These are phyloP conservation scores for Phoma sp. DNA, from an alignment of 2,329 filamentous ascomycete species.

Conservation along the genomic window DNA sequence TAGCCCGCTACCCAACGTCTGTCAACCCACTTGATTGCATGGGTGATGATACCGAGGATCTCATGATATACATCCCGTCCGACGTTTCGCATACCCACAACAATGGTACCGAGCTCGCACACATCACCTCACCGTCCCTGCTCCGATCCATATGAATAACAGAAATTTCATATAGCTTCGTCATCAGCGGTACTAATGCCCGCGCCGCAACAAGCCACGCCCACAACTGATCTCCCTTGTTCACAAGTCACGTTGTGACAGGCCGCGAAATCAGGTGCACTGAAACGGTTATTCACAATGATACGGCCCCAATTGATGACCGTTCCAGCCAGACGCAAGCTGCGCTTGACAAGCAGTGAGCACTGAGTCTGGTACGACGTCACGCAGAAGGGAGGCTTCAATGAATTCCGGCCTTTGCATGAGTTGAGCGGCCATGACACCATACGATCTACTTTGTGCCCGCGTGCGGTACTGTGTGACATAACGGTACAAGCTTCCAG, in stretches of 20 bases:
- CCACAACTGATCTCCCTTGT: too few relatives aligned
- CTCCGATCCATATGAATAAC: neutral
- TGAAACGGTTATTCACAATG: too few relatives aligned
- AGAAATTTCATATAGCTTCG: neutral
- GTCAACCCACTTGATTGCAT: neutral
- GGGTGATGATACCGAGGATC: neutral
- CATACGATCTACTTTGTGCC: neutral
- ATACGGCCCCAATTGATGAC: too few relatives aligned
- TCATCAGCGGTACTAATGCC: neutral
- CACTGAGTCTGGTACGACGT: neutral
- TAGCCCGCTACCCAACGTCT: neutral
- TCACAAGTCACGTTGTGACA: too few relatives aligned
- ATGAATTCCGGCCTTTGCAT: neutral
- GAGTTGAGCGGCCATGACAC: neutral
- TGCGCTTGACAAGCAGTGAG: neutral
- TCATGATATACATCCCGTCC: neutral
- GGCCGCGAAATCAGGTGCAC: too few relatives aligned
- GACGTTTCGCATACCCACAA: neutral
- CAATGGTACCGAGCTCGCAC: neutral
- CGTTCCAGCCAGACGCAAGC: neutral
- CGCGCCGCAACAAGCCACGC: too few relatives aligned
- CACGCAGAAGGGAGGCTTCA: neutral
- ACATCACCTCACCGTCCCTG: neutral
- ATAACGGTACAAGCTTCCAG: too few relatives aligned
- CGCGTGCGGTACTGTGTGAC: too few relatives aligned